Evolutionary conservation across 306 rosid species (phyloP).

Genomic region (Trifolium dubium): DNA sequence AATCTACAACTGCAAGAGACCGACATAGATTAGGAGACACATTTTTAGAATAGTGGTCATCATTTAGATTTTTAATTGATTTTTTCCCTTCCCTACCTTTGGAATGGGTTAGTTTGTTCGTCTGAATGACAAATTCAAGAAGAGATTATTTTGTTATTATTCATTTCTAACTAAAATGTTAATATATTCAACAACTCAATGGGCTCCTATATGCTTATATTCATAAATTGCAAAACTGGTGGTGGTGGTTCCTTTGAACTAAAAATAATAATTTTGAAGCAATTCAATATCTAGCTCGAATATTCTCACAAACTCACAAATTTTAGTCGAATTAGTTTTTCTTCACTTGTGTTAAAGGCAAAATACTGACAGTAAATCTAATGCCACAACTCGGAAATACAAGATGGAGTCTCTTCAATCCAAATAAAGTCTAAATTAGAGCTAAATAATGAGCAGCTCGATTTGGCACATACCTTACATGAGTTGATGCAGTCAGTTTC

Average conservation of each 20-base stretch:
- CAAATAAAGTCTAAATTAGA: no score
- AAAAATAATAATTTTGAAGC: not conserved
- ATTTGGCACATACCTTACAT: no score
- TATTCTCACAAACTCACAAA: no score
- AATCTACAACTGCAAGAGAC: not conserved
- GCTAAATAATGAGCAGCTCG: no score
- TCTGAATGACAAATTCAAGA: constrained; percentile 1
- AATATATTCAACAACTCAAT: not conserved
- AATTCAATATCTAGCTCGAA: no score
- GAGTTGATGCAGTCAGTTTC: no score
- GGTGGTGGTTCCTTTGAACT: not conserved
- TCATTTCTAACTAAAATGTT: constrained; percentile 5
- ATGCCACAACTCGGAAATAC: no score
- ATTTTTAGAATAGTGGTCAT: not conserved
- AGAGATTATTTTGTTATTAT: not conserved
- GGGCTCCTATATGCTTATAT: not conserved
- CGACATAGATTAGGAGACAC: not conserved
- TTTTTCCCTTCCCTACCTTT: not conserved
- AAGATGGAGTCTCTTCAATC: no score
- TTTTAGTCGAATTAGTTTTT: no score
- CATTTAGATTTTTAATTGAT: not conserved
- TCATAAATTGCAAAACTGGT: constrained; percentile 1
- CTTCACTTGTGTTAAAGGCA: no score
- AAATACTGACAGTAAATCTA: no score
- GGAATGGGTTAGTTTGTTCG: not conserved